Conservation (phyloP, 192 early-diverging fungal genomes). For the Mortierella alpina region DNA sequence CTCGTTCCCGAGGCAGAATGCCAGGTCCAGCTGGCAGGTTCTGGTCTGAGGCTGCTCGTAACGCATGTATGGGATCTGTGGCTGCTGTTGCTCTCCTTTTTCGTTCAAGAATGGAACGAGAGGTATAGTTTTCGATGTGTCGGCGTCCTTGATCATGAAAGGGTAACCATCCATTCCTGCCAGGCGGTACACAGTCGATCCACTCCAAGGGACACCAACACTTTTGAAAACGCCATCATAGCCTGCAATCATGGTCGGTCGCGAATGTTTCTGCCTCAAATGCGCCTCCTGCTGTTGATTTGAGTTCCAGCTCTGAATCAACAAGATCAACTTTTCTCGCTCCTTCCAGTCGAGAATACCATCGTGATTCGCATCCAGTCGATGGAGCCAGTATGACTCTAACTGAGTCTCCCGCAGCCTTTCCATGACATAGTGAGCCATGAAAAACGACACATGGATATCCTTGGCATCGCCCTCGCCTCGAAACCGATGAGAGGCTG, state of each 20-base stretch:
- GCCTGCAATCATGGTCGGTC: conserved; percentile 19
- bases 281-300: neutral
- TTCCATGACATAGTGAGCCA: conserved; percentile 56
- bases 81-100: neutral
- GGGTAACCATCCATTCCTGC: conserved; percentile 56
- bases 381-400: conserved; percentile 43
- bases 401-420: conserved; percentile 54
- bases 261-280: neutral
- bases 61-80: conserved; percentile 26
- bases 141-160: conserved; percentile 4
- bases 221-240: conserved; percentile 11
- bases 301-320: conserved; percentile 17
- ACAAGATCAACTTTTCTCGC: conserved; percentile 26
- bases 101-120: neutral
- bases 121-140: conserved; percentile 25
- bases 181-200: conserved; percentile 21
- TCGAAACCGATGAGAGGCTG: conserved; percentile 53
- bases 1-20: conserved; percentile 44
- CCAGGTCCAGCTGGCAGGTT: conserved; percentile 34
- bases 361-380: conserved; percentile 51
- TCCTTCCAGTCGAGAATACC: conserved; percentile 39
- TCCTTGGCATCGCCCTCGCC: conserved; percentile 43
- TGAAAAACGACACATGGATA: conserved; percentile 51
- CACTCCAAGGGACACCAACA: conserved; percentile 20
- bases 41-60: conserved; percentile 29